A percentile compares a stretch with the other conserved stretches of the same genome.
Evolutionary conservation across 352 stramenopile genomes (phyloP).

Genomic region (Globisporangium cederbergense): DNA sequence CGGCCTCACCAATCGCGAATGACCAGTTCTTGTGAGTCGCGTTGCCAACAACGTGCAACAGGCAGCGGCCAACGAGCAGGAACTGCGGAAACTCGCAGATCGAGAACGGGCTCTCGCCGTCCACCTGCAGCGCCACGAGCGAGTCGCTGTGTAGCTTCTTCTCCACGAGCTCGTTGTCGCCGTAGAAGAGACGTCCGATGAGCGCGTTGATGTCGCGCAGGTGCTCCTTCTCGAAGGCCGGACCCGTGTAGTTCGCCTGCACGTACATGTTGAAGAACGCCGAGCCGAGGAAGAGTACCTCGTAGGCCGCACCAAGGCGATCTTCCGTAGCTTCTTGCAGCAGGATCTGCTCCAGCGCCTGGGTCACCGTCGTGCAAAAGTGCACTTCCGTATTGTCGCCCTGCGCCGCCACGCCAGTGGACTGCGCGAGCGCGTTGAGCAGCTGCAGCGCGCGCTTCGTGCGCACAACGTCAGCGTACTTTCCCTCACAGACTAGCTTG

Average conservation of each 20-base stretch:
- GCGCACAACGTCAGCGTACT: slow-evolving; percentile 60
- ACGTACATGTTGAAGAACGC: slow-evolving; percentile 78
- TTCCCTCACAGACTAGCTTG: slow-evolving; percentile 50
- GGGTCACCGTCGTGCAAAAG: slow-evolving; percentile 40
- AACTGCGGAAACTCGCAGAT: slow-evolving; percentile 79
- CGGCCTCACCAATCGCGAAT: slow-evolving; percentile 35
- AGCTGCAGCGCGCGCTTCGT: slow-evolving; percentile 31
- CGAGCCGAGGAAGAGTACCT: slow-evolving; percentile 56
- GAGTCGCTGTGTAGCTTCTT: slow-evolving; percentile 55
- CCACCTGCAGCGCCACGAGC: slow-evolving; percentile 65
- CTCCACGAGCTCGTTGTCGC: slow-evolving; percentile 21
- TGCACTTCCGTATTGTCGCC: slow-evolving; percentile 31
- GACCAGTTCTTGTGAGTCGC: slow-evolving; percentile 63
- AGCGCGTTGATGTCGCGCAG: slow-evolving; percentile 49
- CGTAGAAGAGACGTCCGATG: slow-evolving; percentile 28
- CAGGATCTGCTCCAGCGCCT: slow-evolving; percentile 40
- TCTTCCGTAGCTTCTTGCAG: slow-evolving; percentile 28
- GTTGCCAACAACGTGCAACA: slow-evolving; percentile 67
- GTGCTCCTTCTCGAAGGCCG: slow-evolving; percentile 51
- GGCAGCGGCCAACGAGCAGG: slow-evolving; percentile 54
- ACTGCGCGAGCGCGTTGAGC: slow-evolving; percentile 22
- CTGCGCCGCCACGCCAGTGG: slow-evolving; percentile 11
- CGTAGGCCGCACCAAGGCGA: slow-evolving; percentile 41
- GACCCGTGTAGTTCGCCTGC: slow-evolving; percentile 80
- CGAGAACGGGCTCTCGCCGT: slow-evolving; percentile 75